Evolutionary conservation across 164 flowering plant genomes (phyloP).

Genomic region (Kingdonia uniflora): DNA sequence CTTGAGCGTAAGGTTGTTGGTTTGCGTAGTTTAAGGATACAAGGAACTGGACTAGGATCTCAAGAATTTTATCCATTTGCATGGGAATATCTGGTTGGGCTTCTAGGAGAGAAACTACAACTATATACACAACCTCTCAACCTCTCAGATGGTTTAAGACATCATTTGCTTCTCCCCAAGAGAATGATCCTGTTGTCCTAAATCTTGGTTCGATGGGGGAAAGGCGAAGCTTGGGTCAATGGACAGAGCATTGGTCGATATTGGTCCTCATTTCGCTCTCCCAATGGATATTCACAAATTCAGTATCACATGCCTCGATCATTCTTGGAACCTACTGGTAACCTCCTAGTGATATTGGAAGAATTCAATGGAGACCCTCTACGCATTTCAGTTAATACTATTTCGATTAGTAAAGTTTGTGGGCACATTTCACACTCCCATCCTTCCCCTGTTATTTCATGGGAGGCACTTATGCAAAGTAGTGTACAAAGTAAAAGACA

Average conservation of each 20-base stretch:
- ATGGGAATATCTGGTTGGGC: conserved; percentile 66
- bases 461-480: too few species aligned
- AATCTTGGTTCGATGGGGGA: conserved; percentile 89
- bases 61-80: conserved; percentile 17
- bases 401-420: conserved; percentile 36
- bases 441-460: conserved; percentile 52
- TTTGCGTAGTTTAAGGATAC: conserved; percentile 25
- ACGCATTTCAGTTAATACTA: conserved; percentile 44
- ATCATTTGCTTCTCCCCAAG: conserved; percentile 54
- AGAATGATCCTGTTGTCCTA: conserved; percentile 62
- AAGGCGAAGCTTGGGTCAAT: conserved; percentile 96
- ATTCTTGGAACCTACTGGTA: conserved; percentile 55
- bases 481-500: too few species aligned
- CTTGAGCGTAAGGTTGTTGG: conserved; percentile 46
- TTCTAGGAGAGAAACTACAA: conserved; percentile 28
- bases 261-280: conserved; percentile 39
- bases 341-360: conserved; percentile 77
- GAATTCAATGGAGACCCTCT: conserved; percentile 86
- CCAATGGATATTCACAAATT: too few species aligned
- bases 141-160: conserved; percentile 58
- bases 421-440: conserved; percentile 57
- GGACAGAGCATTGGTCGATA: conserved; percentile 89
- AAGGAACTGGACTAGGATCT: neutral
- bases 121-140: conserved; percentile 20
- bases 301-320: conserved; percentile 67